These are phyloP conservation scores for Andrographis paniculata DNA, from an alignment of 305 asterid genomes.

Conservation along the genomic window DNA sequence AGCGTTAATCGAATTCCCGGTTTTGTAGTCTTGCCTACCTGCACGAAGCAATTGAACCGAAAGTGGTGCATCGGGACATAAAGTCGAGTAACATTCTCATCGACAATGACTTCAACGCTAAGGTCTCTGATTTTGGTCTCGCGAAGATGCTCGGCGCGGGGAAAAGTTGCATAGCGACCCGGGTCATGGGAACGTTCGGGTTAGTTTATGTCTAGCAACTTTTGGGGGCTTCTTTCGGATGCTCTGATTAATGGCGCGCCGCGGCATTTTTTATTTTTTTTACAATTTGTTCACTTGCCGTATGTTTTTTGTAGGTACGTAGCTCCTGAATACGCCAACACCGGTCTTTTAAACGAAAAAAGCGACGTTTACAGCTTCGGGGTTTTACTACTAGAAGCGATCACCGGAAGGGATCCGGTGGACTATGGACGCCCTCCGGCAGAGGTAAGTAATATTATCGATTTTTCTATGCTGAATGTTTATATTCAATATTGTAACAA, in stretches of 20 bases:
- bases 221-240: not conserved
- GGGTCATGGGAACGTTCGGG: conserved; percentile 96
- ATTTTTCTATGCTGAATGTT: too few species aligned
- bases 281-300: not conserved
- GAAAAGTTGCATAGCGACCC: conserved; percentile 71
- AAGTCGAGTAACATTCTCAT: conserved; percentile 82
- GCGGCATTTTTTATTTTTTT: too few species aligned
- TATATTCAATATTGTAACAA: too few species aligned
- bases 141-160: conserved; percentile 87
- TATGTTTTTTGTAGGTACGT: conserved; percentile 46
- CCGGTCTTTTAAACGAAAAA: conserved; percentile 73
- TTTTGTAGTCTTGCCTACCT: conserved; percentile 68
- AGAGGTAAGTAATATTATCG: conserved; percentile 70
- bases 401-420: conserved; percentile 81
- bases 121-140: conserved; percentile 84
- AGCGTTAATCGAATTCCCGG: conserved; percentile 7
- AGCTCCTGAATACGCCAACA: conserved; percentile 89
- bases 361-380: conserved; percentile 87
- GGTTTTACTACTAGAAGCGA: conserved; percentile 63
- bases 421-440: conserved; percentile 76
- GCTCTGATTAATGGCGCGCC: not conserved
- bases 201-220: conserved; percentile 22
- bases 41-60: conserved; percentile 84
- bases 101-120: conserved; percentile 68
- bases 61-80: conserved; percentile 82